A percentile compares a stretch with the other conserved stretches of the same genome.
Conservation (phyloP, 306 rosid species). For the Quercus aquifolioides region DNA sequence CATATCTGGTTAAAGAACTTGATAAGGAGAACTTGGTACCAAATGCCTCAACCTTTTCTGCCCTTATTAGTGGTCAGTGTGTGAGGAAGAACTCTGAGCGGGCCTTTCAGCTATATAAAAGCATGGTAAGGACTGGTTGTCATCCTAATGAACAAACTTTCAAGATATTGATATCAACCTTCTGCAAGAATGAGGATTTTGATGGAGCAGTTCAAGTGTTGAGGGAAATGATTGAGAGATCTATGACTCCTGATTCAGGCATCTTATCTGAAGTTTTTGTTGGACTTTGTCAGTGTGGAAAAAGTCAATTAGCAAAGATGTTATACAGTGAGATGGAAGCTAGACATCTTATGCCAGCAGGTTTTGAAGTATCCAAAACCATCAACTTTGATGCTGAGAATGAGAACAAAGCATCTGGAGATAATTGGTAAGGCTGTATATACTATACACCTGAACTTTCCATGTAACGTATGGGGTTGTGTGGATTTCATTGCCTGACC, state of each 20-base stretch:
- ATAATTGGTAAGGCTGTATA: neutral
- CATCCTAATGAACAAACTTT: conserved; percentile 56
- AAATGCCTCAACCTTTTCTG: conserved; percentile 73
- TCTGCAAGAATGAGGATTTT: conserved; percentile 62
- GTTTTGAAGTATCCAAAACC: conserved; percentile 37
- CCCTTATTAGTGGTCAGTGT: conserved; percentile 72
- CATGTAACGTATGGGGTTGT: neutral
- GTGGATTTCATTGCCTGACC: neutral
- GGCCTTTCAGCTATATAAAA: conserved; percentile 61
- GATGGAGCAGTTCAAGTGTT: conserved; percentile 68
- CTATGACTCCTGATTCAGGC: conserved; percentile 42
- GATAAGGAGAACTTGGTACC: conserved; percentile 61
- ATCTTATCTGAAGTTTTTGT: conserved; percentile 44
- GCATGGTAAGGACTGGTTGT: conserved; percentile 67
- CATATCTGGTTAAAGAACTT: conserved; percentile 63
- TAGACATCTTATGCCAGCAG: conserved; percentile 35
- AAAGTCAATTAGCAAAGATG: conserved; percentile 27
- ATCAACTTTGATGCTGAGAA: conserved; percentile 5
- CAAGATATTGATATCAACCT: conserved; percentile 45
- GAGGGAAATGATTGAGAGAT: conserved; percentile 66
- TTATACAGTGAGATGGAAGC: conserved; percentile 47
- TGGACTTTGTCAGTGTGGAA: conserved; percentile 55
- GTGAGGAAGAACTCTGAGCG: conserved; percentile 59
- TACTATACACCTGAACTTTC: neutral
- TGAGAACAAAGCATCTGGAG: neutral